Conservation (phyloP, 345 rosid species). For the Pugionium cornutum region DNA sequence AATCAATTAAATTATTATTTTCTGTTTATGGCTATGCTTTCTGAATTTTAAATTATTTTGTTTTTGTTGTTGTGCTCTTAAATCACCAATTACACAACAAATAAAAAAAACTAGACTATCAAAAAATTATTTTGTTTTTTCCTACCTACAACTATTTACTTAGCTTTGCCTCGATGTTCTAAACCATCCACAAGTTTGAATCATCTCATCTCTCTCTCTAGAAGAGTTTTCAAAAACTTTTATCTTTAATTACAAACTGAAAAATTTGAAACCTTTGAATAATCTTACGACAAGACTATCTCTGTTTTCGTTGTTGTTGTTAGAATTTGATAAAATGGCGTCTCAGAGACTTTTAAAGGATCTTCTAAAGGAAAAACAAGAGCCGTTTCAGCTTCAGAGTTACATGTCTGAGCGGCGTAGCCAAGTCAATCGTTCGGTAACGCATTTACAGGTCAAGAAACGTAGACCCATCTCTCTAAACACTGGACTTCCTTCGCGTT, state of each 20-base stretch:
- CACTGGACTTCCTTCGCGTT: conserved; percentile 48
- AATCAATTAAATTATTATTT: conserved; percentile 13
- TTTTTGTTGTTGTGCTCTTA: conserved; percentile 24
- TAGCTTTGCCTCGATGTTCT: conserved; percentile 45
- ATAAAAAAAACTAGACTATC: background rate
- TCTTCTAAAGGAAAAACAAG: conserved; percentile 82
- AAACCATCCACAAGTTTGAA: conserved; percentile 60
- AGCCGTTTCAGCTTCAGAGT: conserved; percentile 70
- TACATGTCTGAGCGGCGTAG: conserved; percentile 61
- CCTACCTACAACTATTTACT: conserved; percentile 44
- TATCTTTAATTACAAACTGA: too few relatives aligned
- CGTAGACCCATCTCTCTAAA: conserved; percentile 55
- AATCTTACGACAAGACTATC: conserved; percentile 27
- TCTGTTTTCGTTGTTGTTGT: conserved; percentile 8
- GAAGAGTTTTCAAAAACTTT: conserved; percentile 23
- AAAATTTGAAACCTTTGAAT: conserved; percentile 32
- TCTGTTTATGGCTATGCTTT: conserved; percentile 9
- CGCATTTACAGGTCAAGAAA: conserved; percentile 56
- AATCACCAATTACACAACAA: background rate
- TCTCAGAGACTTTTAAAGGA: conserved; percentile 64
- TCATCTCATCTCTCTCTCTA: conserved; percentile 42
- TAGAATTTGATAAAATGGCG: conserved; percentile 37
- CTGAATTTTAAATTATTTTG: background rate
- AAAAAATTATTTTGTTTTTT: conserved; percentile 9
- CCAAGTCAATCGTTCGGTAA: conserved; percentile 43